phyloP scores from a whole-genome alignment of 331 rosid genomes.

The Erythrophleum ivorense region DNA sequence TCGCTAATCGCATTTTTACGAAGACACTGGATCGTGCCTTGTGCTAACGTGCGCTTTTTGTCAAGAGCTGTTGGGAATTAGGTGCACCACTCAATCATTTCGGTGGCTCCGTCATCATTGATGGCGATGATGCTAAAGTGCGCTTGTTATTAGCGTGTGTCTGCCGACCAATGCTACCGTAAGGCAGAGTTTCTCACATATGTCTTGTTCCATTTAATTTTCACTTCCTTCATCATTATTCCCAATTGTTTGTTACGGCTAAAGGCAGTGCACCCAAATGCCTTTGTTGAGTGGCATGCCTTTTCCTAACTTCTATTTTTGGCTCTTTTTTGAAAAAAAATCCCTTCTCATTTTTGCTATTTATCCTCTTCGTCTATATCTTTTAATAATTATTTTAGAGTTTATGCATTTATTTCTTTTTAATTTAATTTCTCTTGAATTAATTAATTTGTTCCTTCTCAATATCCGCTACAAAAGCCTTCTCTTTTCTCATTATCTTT shows the following conservation, averaged over 20 bases:
- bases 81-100: constrained; percentile 34
- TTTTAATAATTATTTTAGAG: too few relatives aligned
- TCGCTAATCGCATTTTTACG: neutral
- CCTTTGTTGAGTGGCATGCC: too few relatives aligned
- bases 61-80: constrained; percentile 20
- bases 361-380: neutral
- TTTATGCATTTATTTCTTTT: too few relatives aligned
- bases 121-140: constrained; percentile 44
- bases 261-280: too few relatives aligned
- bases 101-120: constrained; percentile 41
- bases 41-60: constrained; percentile 37
- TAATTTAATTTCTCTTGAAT: too few relatives aligned
- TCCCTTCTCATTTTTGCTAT: neutral
- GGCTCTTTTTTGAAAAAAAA: too few relatives aligned
- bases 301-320: too few relatives aligned
- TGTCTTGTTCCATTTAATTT: neutral
- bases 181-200: neutral
- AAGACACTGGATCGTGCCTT: neutral
- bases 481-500: too few relatives aligned
- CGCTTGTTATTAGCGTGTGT: constrained; percentile 31
- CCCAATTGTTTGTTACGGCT: too few relatives aligned
- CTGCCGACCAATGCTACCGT: constrained; percentile 1
- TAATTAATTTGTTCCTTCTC: neutral
- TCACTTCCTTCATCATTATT: too few relatives aligned
- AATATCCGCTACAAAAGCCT: neutral